Percentiles rank a stretch among this genome's conserved stretches.
Conservation (phyloP, 352 stramenopile species). For the Phytophthora aleatoria region DNA sequence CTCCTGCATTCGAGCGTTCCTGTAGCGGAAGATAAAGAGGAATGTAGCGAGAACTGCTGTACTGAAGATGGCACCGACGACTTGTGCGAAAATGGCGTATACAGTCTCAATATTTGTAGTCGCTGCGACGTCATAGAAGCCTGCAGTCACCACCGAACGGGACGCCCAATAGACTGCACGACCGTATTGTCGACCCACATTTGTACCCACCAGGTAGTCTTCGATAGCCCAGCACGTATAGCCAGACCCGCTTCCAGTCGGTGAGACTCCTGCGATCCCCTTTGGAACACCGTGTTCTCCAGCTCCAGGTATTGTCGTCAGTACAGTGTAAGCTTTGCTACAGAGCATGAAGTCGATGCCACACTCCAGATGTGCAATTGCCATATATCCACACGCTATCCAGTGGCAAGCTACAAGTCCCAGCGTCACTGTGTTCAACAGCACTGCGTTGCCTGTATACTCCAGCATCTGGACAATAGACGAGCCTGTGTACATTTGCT, state of each 20-base stretch:
- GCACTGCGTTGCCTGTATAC: conserved; percentile 58
- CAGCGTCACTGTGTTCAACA: conserved; percentile 50
- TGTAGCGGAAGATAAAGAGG: conserved; percentile 72
- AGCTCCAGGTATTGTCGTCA: conserved; percentile 15
- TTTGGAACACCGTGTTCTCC: conserved; percentile 15
- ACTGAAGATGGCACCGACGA: conserved; percentile 70
- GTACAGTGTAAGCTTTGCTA: conserved; percentile 28
- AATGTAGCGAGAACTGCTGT: conserved; percentile 74
- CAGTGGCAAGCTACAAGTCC: conserved; percentile 60
- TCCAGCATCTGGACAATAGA: conserved; percentile 57
- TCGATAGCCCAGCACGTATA: conserved; percentile 78
- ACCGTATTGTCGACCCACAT: conserved; percentile 52
- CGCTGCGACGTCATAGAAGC: conserved; percentile 65
- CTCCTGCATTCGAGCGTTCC: conserved; percentile 56
- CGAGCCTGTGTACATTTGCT: conserved; percentile 46
- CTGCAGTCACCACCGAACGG: conserved; percentile 57
- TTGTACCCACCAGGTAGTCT: conserved; percentile 59
- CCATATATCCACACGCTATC: conserved; percentile 71
- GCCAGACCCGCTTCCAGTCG: conserved; percentile 11
- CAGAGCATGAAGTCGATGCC: conserved; percentile 63
- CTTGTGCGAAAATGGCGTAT: conserved; percentile 60
- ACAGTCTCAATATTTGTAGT: conserved; percentile 60
- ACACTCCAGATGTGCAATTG: conserved; percentile 69
- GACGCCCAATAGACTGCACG: conserved; percentile 65
- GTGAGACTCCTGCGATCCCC: conserved; percentile 26